These are phyloP conservation scores for Acer saccharum DNA, from an alignment of 345 rosid genomes.

Conservation along the genomic window DNA sequence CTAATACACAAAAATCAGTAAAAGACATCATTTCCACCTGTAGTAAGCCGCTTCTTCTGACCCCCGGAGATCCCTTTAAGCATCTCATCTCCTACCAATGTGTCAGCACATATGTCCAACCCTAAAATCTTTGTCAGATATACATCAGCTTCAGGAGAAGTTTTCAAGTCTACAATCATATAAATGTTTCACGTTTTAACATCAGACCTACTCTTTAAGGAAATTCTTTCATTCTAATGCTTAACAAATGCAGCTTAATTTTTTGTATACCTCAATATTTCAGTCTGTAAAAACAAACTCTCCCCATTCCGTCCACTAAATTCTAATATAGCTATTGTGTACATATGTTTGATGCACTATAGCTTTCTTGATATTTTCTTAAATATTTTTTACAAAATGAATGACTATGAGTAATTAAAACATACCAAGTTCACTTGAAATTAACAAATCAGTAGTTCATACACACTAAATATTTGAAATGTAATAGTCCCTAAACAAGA, in stretches of 20 bases:
- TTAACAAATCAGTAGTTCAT: not conserved
- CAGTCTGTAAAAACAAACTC: not conserved
- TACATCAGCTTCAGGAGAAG: conserved; percentile 47
- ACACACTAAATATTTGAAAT: not conserved
- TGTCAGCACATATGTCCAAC: conserved; percentile 90
- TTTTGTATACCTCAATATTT: not conserved
- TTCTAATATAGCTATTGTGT: not conserved
- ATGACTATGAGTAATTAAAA: not conserved
- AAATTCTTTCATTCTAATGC: conserved; percentile 1
- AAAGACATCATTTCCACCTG: conserved; percentile 51
- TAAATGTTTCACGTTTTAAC: not conserved
- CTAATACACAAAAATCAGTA: not conserved
- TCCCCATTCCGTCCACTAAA: not conserved
- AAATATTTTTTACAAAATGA: not conserved
- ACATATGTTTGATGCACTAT: not conserved
- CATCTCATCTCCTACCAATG: conserved; percentile 98
- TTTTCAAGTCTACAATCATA: conserved; percentile 12
- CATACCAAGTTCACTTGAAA: not conserved
- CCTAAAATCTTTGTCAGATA: conserved; percentile 95
- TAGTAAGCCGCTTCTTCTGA: conserved; percentile 95
- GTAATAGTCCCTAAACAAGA: not conserved
- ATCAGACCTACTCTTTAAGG: not conserved
- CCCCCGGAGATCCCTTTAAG: conserved; percentile 99
- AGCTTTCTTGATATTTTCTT: not conserved
- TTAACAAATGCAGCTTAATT: not conserved